Evolutionary conservation across 2,329 filamentous ascomycete species (phyloP).

Genomic region (Ophiocordyceps camponoti-floridani): DNA sequence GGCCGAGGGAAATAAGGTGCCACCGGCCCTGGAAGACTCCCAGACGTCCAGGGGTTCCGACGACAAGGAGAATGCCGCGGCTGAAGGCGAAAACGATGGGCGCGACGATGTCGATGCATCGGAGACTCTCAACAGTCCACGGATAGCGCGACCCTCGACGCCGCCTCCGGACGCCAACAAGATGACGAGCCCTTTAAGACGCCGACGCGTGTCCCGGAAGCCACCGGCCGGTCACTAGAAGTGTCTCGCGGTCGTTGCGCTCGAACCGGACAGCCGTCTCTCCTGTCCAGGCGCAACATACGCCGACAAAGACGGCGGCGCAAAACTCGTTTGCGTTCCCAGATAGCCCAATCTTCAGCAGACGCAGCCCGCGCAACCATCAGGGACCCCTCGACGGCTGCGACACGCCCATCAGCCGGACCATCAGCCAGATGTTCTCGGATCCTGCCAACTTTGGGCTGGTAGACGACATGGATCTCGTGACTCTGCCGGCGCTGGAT

Average conservation of each 20-base stretch:
- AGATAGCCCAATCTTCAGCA: conserved; percentile 17
- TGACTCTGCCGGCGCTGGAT: conserved; percentile 19
- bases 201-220: conserved; percentile 43
- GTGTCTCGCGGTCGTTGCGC: conserved; percentile 37
- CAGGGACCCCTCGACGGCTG: conserved; percentile 20
- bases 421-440: conserved; percentile 45
- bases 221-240: conserved; percentile 42
- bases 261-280: conserved; percentile 25
- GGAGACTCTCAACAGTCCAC: conserved; percentile 45
- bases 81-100: background rate
- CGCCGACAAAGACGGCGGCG: conserved; percentile 28
- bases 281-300: conserved; percentile 25
- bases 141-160: conserved; percentile 26
- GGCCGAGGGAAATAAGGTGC: conserved; percentile 8
- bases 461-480: conserved; percentile 25
- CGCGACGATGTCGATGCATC: conserved; percentile 32
- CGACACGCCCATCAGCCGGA: conserved; percentile 42
- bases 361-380: conserved; percentile 24
- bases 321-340: conserved; percentile 9
- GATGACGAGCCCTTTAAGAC: conserved; percentile 38
- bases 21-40: conserved; percentile 20
- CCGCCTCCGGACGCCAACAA: conserved; percentile 26
- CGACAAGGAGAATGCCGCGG: conserved; percentile 27
- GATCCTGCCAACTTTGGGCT: conserved; percentile 28
- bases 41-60: conserved; percentile 11